phyloP scores from a whole-genome alignment of 192 early-diverging fungal species.

The Dissophora ornata region DNA sequence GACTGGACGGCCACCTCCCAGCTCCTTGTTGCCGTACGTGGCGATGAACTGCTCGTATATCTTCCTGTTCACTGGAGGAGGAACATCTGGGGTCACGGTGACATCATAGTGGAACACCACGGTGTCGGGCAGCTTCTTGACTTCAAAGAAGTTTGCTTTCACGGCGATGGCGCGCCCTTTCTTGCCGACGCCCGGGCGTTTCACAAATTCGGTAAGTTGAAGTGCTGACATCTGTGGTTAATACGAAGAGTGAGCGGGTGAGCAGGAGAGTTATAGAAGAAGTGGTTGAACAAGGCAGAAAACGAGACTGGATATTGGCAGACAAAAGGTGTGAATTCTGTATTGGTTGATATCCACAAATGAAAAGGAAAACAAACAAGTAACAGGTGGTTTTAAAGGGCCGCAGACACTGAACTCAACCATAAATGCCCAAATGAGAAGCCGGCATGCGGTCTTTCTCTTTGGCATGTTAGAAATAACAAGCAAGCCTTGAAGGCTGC shows the following conservation, averaged over 20 bases:
- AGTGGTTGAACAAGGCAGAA: not conserved
- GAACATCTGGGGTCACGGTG: conserved; percentile 77
- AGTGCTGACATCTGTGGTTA: conserved; percentile 23
- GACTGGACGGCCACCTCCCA: conserved; percentile 73
- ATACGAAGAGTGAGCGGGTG: too few relatives aligned
- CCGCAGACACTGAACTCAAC: too few relatives aligned
- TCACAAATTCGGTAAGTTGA: conserved; percentile 56
- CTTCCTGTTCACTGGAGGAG: conserved; percentile 75
- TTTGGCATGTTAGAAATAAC: too few relatives aligned
- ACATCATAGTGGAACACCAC: conserved; percentile 90
- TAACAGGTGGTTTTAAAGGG: too few relatives aligned
- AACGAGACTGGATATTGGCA: too few relatives aligned
- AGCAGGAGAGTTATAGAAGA: not conserved
- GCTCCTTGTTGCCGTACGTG: conserved; percentile 57
- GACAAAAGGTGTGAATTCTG: too few relatives aligned
- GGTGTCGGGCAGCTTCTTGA: conserved; percentile 71
- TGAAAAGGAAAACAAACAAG: too few relatives aligned
- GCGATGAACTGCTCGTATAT: conserved; percentile 75
- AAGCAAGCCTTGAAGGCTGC: too few relatives aligned
- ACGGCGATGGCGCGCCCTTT: conserved; percentile 59
- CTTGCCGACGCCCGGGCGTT: conserved; percentile 59
- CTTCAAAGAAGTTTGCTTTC: conserved; percentile 80
- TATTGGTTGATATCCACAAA: too few relatives aligned
- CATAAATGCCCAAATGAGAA: too few relatives aligned
- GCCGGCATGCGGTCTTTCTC: too few relatives aligned